A percentile compares a stretch with the other conserved stretches of the same genome.
Evolutionary conservation across 345 rosid species (phyloP).

Genomic region (Eutrema heterophyllum): DNA sequence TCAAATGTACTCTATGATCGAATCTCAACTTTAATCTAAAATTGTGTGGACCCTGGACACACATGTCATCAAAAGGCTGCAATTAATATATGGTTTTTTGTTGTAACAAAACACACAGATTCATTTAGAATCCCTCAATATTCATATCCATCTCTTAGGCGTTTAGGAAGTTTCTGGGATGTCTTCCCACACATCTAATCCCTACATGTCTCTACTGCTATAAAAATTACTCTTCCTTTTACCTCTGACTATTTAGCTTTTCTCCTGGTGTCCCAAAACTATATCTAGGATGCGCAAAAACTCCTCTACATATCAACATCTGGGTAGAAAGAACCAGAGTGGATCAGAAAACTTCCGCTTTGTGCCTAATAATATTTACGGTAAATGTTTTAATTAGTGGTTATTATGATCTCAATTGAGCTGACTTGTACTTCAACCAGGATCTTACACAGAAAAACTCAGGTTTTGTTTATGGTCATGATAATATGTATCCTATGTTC

Average conservation of each 20-base stretch:
- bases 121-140: background rate
- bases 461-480: background rate
- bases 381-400: background rate
- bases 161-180: background rate
- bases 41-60: background rate
- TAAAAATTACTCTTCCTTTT: background rate
- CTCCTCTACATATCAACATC: background rate
- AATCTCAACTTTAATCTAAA: background rate
- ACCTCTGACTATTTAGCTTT: background rate
- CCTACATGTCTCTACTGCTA: background rate
- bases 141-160: background rate
- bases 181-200: background rate
- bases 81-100: background rate
- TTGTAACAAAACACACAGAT: background rate
- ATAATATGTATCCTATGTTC: background rate
- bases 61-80: background rate
- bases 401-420: background rate
- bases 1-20: background rate
- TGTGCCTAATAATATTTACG: background rate
- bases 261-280: background rate
- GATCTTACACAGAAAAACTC: background rate
- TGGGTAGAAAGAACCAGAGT: constrained; percentile 1
- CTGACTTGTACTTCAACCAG: background rate
- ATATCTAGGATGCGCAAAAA: background rate
- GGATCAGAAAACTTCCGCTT: background rate